A percentile compares a stretch with the other conserved stretches of the same genome.
Conservation (phyloP, 2,329 filamentous ascomycete species). For the Catunica adiposa region DNA sequence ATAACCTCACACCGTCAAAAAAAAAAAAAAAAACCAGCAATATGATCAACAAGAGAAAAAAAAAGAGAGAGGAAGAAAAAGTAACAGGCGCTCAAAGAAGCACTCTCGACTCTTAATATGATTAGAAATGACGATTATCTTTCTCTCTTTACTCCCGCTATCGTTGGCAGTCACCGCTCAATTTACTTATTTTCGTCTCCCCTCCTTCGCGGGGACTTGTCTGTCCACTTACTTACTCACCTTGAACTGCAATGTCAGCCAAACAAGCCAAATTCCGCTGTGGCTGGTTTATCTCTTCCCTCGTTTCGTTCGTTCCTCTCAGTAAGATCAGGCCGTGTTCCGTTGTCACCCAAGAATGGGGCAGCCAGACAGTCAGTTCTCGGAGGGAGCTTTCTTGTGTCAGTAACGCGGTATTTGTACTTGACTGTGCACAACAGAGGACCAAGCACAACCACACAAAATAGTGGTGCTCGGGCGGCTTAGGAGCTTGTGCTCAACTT, state of each 20-base stretch:
- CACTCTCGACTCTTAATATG: not conserved
- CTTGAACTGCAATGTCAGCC: too few species aligned
- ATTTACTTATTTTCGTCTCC: too few species aligned
- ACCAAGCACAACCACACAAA: not conserved
- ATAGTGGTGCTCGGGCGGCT: not conserved
- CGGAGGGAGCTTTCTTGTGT: too few species aligned
- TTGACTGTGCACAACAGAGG: not conserved
- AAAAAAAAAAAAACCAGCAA: not conserved
- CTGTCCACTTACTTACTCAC: too few species aligned
- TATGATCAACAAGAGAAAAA: not conserved
- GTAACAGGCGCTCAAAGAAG: not conserved
- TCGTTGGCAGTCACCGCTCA: too few species aligned
- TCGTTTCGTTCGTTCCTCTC: not conserved
- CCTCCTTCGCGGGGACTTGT: too few species aligned
- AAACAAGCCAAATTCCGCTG: not conserved
- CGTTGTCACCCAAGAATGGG: too few species aligned
- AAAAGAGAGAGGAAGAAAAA: not conserved
- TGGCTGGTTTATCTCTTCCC: not conserved
- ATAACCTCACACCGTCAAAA: not conserved
- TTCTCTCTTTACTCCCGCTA: not conserved
- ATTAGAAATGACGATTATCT: not conserved
- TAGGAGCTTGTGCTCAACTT: not conserved
- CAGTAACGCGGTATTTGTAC: not conserved
- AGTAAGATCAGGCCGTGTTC: not conserved
- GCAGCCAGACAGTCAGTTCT: too few species aligned